phyloP scores from a whole-genome alignment of 2,329 filamentous ascomycete species.

The Fusarium napiforme region DNA sequence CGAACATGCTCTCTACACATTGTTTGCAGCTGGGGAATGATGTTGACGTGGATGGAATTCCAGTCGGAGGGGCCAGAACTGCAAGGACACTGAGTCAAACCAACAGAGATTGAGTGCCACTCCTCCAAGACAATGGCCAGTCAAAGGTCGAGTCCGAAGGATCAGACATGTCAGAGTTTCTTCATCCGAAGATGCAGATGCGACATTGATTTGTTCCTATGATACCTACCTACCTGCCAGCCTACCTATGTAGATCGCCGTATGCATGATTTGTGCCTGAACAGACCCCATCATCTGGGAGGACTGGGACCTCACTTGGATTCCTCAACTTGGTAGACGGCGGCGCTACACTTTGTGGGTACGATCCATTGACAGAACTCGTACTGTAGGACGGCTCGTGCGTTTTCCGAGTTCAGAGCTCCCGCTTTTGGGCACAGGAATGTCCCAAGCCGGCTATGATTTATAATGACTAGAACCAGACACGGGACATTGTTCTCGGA shows the following conservation, averaged over 20 bases:
- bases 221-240: no score
- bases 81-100: not conserved
- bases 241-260: not conserved
- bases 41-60: slow-evolving; percentile 22
- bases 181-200: not conserved
- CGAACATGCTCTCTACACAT: not conserved
- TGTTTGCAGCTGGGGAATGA: slow-evolving; percentile 2
- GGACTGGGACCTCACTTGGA: not conserved
- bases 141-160: not conserved
- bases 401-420: slow-evolving; percentile 9
- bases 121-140: not conserved
- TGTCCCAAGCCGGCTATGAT: slow-evolving; percentile 31
- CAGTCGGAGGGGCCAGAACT: slow-evolving; percentile 29
- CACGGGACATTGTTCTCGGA: not conserved
- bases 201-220: not conserved
- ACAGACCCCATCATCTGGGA: not conserved
- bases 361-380: slow-evolving; percentile 19
- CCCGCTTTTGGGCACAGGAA: slow-evolving; percentile 24
- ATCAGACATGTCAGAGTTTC: not conserved
- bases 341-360: slow-evolving; percentile 23
- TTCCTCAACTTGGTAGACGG: not conserved
- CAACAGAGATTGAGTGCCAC: not conserved
- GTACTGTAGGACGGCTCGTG: slow-evolving; percentile 20
- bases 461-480: not conserved
- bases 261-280: not conserved